These are phyloP conservation scores for Camelina hispida DNA, from an alignment of 345 rosid species.

Conservation along the genomic window DNA sequence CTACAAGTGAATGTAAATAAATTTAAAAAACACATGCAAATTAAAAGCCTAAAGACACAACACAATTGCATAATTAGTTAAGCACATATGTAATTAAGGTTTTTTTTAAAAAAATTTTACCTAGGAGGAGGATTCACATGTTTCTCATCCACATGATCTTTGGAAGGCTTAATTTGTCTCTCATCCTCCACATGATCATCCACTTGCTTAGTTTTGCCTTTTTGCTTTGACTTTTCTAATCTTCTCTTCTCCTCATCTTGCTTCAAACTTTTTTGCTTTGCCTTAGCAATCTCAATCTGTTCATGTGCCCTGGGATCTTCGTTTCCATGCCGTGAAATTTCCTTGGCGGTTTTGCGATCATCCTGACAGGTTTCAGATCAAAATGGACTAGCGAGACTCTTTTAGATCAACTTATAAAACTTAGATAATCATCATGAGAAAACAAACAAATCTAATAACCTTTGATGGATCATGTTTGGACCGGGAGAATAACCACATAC, in stretches of 20 bases:
- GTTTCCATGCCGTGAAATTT: constrained; percentile 5
- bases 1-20: constrained; percentile 38
- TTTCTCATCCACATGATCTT: constrained; percentile 5
- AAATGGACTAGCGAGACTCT: not conserved
- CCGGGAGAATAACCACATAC: constrained; percentile 27
- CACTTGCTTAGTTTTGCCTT: constrained; percentile 1
- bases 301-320: constrained; percentile 13
- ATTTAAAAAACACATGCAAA: not conserved
- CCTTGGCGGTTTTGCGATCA: not conserved
- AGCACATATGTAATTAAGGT: not conserved
- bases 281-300: not conserved
- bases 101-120: not conserved
- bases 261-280: not conserved
- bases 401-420: not conserved
- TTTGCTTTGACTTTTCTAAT: constrained; percentile 8
- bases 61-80: not conserved
- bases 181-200: constrained; percentile 49
- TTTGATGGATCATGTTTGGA: constrained; percentile 25
- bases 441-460: not conserved
- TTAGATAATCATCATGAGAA: not conserved
- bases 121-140: constrained; percentile 23
- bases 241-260: not conserved
- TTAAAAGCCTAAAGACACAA: not conserved
- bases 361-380: constrained; percentile 26
- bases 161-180: not conserved